Conservation (phyloP, 1,284 basidiomycete genomes). For the Inonotus obliquus region DNA sequence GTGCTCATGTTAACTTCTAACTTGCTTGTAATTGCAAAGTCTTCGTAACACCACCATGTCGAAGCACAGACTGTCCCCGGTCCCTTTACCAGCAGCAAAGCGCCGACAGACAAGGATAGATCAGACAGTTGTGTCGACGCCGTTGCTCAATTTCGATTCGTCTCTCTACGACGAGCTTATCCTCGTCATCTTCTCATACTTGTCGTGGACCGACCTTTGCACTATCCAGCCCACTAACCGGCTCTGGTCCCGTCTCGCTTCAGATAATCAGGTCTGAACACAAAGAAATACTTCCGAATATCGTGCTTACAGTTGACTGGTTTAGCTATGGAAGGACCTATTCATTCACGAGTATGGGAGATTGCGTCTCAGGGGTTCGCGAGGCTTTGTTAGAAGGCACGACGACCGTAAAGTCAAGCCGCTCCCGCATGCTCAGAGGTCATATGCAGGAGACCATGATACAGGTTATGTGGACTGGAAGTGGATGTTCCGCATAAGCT, state of each 20-base stretch:
- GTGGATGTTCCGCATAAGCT: conserved; percentile 79
- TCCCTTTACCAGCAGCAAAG: conserved; percentile 51
- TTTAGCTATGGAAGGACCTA: conserved; percentile 51
- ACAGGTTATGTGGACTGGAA: conserved; percentile 60
- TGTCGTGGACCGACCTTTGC: conserved; percentile 65
- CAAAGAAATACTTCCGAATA: background rate
- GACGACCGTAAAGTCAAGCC: conserved; percentile 56
- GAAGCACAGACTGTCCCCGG: conserved; percentile 50
- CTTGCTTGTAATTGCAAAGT: background rate
- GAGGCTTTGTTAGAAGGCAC: conserved; percentile 50
- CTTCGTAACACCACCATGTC: conserved; percentile 36
- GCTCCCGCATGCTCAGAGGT: conserved; percentile 48
- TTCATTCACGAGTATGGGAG: conserved; percentile 63
- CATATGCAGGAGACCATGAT: conserved; percentile 12
- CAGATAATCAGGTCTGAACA: conserved; percentile 46
- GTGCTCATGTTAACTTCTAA: background rate
- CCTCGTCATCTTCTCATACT: conserved; percentile 65
- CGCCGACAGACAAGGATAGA: conserved; percentile 38
- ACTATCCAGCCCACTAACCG: conserved; percentile 54
- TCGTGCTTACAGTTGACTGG: background rate
- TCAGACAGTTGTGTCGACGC: conserved; percentile 16
- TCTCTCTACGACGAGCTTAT: conserved; percentile 71
- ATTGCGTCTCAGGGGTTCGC: conserved; percentile 57
- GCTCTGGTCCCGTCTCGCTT: conserved; percentile 62
- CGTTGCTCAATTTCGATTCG: conserved; percentile 43